Evolutionary conservation across 202 grass and related monocot genomes (phyloP), one percentile per base, ranked within the genome.

Genomic region (Cymbopogon flexuosus): DNA sequence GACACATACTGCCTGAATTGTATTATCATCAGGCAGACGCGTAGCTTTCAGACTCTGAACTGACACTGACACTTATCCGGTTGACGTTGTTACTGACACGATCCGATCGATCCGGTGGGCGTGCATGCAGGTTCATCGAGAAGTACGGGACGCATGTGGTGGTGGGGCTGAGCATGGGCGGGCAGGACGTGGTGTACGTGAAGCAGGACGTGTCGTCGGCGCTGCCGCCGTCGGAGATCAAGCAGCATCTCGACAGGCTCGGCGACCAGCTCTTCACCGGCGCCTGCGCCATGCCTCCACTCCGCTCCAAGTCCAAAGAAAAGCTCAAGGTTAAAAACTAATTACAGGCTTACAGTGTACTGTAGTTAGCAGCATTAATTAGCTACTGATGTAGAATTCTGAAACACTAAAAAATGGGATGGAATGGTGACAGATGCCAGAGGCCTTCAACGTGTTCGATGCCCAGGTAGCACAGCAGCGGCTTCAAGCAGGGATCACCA

Each of bases 371-470:
- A 8, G 36, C 1, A 39, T 40, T 46, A 15, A 39, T 40, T 46
- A 15, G 11, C 13, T 46, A 5, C 43, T 0, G 3, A 3, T 15
- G 4, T 47, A 47, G 13, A 47, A 47, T 16, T 47, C 45, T 47
- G 4, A 47, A 47, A 47, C 45, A 4, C 13, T 47, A 47, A 16
- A 47, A 16, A 47, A 15, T 6, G 66, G 23, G 54, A 10, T 81
- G 23, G 45, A 77, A 77, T 60, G 49, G 41, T 72, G 41, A 0
- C 77, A 97, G 94, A 85, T 89, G 51, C 89, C 80, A 2, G 90
- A 91, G 77, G 92, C 92, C 43, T 99, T 99, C 84, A 90, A 99
- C 63, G 90, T 99, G 45, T 99, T 96, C 80, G 92, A 96, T 45
- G 73, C 87, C 4, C 92, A 91, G n/a, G 46, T 93, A 19, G 77